Percentiles rank a stretch among this genome's conserved stretches.
Evolutionary conservation across 2,329 filamentous ascomycete species (phyloP).

Genomic region (Tolypocladium tundrense): DNA sequence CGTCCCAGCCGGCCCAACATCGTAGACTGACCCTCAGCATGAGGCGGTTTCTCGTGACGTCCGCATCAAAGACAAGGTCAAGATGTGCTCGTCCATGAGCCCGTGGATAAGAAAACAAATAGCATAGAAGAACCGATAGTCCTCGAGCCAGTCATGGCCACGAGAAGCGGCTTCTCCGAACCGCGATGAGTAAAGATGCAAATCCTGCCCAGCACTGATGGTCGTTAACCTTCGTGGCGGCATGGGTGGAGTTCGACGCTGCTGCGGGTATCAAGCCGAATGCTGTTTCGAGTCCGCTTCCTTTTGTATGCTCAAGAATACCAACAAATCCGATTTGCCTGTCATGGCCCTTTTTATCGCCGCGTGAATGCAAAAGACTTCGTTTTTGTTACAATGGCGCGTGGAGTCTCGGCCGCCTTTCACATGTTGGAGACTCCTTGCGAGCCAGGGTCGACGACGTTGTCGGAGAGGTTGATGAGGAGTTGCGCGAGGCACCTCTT

Average conservation of each 20-base stretch:
- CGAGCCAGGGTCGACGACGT: slow-evolving; percentile 47
- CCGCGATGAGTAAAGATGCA: background rate
- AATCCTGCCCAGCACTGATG: background rate
- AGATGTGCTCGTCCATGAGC: background rate
- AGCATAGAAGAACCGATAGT: background rate
- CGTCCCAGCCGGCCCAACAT: background rate
- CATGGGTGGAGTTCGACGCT: background rate
- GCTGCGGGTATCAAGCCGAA: background rate
- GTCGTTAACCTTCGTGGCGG: background rate
- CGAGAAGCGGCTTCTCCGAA: background rate
- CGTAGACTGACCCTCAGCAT: background rate
- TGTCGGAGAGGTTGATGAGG: slow-evolving; percentile 90
- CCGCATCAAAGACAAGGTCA: background rate
- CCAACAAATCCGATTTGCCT: background rate
- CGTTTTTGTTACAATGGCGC: background rate
- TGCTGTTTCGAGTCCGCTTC: background rate
- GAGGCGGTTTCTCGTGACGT: background rate
- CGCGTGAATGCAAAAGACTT: background rate
- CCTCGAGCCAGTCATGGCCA: background rate
- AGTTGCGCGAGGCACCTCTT: slow-evolving; percentile 97
- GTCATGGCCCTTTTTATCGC: background rate
- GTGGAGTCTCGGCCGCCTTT: background rate
- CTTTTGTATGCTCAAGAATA: background rate
- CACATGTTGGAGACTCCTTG: slow-evolving; percentile 24
- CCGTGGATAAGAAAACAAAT: background rate